phyloP scores from a whole-genome alignment of 108 stramenopile species.

The Nitzschia sp. region DNA sequence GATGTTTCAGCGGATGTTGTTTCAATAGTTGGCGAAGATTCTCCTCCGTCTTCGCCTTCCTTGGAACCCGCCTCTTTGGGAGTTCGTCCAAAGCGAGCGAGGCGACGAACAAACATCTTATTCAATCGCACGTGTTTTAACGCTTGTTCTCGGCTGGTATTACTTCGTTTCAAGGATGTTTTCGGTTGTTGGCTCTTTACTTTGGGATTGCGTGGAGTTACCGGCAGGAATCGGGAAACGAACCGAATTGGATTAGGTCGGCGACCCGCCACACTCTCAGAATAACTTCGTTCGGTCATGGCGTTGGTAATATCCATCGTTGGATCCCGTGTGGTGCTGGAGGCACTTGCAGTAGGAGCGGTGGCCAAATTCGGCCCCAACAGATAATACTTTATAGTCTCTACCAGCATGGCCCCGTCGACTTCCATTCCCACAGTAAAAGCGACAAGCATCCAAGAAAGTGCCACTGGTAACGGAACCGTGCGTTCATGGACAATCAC shows the following conservation, averaged over 20 bases:
- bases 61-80: neutral
- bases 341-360: too few relatives aligned
- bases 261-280: neutral
- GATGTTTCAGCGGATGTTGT: neutral
- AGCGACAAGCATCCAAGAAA: constrained; percentile 15
- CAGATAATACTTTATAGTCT: neutral
- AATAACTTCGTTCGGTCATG: neutral
- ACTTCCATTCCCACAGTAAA: constrained; percentile 8
- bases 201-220: neutral
- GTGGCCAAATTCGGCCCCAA: neutral
- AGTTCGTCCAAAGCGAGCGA: neutral
- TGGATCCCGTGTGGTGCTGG: neutral
- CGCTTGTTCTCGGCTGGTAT: neutral
- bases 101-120: neutral
- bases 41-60: neutral
- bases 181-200: neutral
- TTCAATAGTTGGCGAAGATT: neutral
- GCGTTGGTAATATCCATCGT: neutral
- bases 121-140: neutral
- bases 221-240: neutral
- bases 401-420: neutral
- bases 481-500: neutral
- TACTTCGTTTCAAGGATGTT: neutral
- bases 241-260: neutral
- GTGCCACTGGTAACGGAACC: neutral